Evolutionary conservation across 225 moss, liverwort and hornwort genomes (phyloP).

Genomic region (Marchantia paleacea): DNA sequence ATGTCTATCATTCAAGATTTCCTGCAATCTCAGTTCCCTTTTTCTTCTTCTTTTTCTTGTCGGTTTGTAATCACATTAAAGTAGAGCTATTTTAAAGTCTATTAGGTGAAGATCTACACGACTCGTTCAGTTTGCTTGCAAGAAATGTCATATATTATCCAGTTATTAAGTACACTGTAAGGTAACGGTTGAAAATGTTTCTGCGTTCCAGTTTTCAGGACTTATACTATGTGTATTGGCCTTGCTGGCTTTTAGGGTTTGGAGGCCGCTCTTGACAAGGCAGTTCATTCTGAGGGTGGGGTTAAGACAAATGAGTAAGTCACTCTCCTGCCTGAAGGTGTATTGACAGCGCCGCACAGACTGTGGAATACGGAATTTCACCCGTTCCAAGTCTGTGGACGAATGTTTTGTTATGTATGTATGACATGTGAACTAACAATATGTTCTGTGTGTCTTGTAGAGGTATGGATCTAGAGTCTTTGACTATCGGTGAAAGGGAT

Average conservation of each 20-base stretch:
- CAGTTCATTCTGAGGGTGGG: constrained; percentile 74
- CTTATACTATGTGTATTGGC: no score
- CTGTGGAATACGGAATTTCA: neutral
- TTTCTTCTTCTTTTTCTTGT: no score
- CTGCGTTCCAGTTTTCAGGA: no score
- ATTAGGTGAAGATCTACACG: no score
- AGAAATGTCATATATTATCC: no score
- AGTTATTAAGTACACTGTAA: no score
- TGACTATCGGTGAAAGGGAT: constrained; percentile 86
- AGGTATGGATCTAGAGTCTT: constrained; percentile 78
- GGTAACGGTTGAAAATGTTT: no score
- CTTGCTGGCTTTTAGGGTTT: constrained; percentile 54
- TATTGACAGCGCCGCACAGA: neutral
- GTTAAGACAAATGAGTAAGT: constrained; percentile 85
- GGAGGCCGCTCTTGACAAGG: constrained; percentile 95
- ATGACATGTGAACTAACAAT: neutral
- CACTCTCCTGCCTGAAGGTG: neutral
- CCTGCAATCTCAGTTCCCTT: no score
- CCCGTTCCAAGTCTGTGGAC: neutral
- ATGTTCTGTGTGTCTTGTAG: constrained; percentile 35
- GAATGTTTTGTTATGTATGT: neutral
- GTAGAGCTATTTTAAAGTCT: neutral
- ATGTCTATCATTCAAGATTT: no score
- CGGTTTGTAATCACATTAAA: neutral
- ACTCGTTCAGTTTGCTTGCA: no score